Evolutionary conservation across 192 early-diverging fungal genomes (phyloP).

Genomic region (Umbelopsis sp.): DNA sequence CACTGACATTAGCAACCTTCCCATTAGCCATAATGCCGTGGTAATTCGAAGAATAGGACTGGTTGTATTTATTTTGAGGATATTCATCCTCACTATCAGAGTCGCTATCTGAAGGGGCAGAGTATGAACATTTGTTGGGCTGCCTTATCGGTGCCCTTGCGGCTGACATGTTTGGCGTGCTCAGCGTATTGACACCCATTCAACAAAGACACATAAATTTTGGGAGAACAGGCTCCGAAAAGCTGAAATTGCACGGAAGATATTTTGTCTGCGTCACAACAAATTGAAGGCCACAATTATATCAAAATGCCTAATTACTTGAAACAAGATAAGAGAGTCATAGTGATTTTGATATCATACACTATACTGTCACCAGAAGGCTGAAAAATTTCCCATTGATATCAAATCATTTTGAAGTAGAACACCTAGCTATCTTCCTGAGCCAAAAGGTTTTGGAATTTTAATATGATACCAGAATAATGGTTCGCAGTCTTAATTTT

Average conservation of each 20-base stretch:
- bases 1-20: too few relatives aligned
- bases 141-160: not conserved
- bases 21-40: too few relatives aligned
- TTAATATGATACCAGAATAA: too few relatives aligned
- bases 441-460: too few relatives aligned
- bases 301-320: not conserved
- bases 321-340: too few relatives aligned
- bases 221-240: not conserved
- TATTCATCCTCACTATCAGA: conserved; percentile 9
- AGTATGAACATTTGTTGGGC: conserved; percentile 16
- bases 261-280: conserved; percentile 1
- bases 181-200: not conserved
- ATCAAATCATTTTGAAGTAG: too few relatives aligned
- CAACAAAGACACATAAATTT: too few relatives aligned
- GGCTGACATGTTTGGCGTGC: not conserved
- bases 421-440: too few relatives aligned
- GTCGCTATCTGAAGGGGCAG: conserved; percentile 9
- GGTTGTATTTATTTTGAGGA: not conserved
- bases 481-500: too few relatives aligned
- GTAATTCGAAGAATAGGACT: not conserved
- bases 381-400: too few relatives aligned
- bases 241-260: not conserved
- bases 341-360: too few relatives aligned
- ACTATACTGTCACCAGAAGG: too few relatives aligned
- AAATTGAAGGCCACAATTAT: not conserved